Percentiles rank a stretch among this genome's conserved stretches.
Conservation (phyloP, 441 rosid genomes). For the Erysimum cheiri region DNA sequence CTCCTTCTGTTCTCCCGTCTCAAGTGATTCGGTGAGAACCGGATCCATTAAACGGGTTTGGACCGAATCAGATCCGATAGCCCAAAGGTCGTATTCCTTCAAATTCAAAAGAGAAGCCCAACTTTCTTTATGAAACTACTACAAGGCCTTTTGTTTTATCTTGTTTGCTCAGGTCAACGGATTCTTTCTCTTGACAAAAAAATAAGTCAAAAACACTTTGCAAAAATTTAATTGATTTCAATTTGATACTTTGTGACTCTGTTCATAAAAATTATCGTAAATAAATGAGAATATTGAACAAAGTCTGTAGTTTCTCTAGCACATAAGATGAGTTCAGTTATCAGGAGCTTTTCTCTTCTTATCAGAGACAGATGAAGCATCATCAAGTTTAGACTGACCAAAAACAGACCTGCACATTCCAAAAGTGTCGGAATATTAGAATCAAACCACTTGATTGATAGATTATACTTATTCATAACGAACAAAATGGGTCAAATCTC, state of each 20-base stretch:
- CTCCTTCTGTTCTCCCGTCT: background rate
- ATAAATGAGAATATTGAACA: background rate
- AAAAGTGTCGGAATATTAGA: conserved; percentile 20
- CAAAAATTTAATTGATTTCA: conserved; percentile 11
- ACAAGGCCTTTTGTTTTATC: conserved; percentile 16
- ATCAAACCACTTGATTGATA: conserved; percentile 14
- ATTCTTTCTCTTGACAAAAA: too few relatives aligned
- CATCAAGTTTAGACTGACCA: conserved; percentile 79
- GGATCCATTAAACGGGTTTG: conserved; percentile 33
- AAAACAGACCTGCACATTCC: conserved; percentile 69
- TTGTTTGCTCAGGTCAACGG: background rate
- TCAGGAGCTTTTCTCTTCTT: conserved; percentile 70
- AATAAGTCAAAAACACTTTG: too few relatives aligned
- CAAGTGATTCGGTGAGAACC: conserved; percentile 17
- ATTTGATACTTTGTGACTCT: background rate
- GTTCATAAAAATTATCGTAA: conserved; percentile 1
- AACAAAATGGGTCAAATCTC: conserved; percentile 32
- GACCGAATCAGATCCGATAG: conserved; percentile 18
- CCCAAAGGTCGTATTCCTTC: background rate
- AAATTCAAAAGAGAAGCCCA: conserved; percentile 16
- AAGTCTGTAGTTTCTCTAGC: conserved; percentile 4
- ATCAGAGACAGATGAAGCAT: conserved; percentile 54
- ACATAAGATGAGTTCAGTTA: conserved; percentile 10
- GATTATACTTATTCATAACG: background rate
- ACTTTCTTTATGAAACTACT: background rate